phyloP scores from a whole-genome alignment of 2,329 filamentous ascomycete genomes.

The Didymella segeticola region DNA sequence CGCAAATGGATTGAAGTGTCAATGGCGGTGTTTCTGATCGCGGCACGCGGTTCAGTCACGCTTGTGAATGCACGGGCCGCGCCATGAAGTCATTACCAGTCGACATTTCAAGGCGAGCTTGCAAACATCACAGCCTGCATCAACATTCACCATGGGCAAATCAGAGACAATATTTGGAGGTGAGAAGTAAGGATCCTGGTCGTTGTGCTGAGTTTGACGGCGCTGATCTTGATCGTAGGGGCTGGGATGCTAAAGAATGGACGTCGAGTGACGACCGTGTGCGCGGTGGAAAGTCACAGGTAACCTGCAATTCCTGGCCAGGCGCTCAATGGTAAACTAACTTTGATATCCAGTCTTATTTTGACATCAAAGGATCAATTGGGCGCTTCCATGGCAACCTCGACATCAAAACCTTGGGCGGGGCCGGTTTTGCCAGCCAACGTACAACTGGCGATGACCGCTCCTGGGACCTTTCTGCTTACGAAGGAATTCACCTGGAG shows the following conservation, averaged over 20 bases:
- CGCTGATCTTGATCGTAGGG: constrained; percentile 47
- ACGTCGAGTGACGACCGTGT: constrained; percentile 76
- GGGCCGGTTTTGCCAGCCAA: constrained; percentile 83
- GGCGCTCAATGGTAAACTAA: constrained; percentile 39
- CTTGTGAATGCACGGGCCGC: constrained; percentile 13
- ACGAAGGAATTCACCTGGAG: constrained; percentile 66
- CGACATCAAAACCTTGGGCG: constrained; percentile 76
- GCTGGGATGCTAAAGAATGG: constrained; percentile 69
- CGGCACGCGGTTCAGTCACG: constrained; percentile 15
- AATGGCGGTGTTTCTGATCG: not conserved
- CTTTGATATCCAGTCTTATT: constrained; percentile 55
- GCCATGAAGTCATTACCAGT: constrained; percentile 13
- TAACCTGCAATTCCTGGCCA: constrained; percentile 31
- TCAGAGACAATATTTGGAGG: constrained; percentile 40
- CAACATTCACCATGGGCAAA: constrained; percentile 24
- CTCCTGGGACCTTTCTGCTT: constrained; percentile 68
- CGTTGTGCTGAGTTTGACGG: too few relatives aligned
- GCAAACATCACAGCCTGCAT: constrained; percentile 2
- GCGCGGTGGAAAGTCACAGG: constrained; percentile 72
- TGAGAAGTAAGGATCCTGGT: constrained; percentile 25
- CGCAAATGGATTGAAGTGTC: not conserved
- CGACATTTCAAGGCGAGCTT: not conserved
- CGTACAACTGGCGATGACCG: constrained; percentile 65
- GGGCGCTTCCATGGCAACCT: constrained; percentile 71
- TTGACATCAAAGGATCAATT: constrained; percentile 48